Evolutionary conservation across 2,329 filamentous ascomycete genomes (phyloP).

Genomic region (Drechslerella stenobrocha): DNA sequence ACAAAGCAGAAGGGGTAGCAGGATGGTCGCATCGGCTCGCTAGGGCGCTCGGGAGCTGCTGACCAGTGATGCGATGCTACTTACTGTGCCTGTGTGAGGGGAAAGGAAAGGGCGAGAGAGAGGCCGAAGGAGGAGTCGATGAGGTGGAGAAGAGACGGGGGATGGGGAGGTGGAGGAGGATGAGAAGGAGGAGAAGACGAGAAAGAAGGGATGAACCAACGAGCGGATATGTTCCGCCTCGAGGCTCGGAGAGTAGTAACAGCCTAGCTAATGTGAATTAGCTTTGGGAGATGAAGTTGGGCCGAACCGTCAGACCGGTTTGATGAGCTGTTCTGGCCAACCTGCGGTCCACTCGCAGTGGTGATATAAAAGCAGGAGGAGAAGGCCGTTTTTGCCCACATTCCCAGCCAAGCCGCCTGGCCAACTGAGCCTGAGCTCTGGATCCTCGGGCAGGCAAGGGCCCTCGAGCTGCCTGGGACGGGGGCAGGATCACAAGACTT

Average conservation of each 20-base stretch:
- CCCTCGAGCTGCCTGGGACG: not conserved
- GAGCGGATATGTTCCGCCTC: too few species aligned
- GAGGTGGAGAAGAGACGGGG: constrained; percentile 17
- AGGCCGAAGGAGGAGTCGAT: not conserved
- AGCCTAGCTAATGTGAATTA: not conserved
- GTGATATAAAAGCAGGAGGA: too few species aligned
- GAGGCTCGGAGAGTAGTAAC: not conserved
- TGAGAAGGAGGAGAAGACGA: constrained; percentile 5
- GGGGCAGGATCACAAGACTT: not conserved
- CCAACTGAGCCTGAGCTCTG: not conserved
- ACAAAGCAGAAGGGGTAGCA: too few species aligned
- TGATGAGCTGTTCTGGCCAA: constrained; percentile 1
- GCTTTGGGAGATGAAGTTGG: too few species aligned
- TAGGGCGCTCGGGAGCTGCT: not conserved
- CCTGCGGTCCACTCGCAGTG: not conserved
- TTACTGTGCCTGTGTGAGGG: constrained; percentile 3
- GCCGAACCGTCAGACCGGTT: constrained; percentile 1
- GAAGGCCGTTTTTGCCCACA: not conserved
- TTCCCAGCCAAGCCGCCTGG: not conserved
- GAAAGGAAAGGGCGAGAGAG: not conserved
- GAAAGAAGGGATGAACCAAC: constrained; percentile 6
- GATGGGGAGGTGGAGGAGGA: constrained; percentile 26
- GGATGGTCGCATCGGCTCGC: constrained; percentile 3
- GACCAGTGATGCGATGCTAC: not conserved
- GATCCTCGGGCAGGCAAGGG: constrained; percentile 3